Evolutionary conservation across 1,284 basidiomycete species (phyloP), one percentile per base, ranked within the genome.

Genomic region (Pascua guehoae): DNA sequence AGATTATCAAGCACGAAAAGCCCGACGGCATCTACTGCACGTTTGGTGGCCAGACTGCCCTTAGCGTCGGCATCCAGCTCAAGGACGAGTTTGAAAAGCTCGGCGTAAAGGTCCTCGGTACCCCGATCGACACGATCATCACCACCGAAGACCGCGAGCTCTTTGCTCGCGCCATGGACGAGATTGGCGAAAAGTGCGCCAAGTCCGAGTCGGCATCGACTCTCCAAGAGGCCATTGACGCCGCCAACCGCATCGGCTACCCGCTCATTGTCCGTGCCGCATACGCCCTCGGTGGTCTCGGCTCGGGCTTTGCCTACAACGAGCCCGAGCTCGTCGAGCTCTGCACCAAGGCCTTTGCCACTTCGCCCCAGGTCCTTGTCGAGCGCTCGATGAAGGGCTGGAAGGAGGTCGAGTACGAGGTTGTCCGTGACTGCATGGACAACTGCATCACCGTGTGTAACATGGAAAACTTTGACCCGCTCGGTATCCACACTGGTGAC

Each of bases 401-500:
- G 93, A 98, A 98, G 80, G 95, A 98, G 81, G 92, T 98, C 66
- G 95, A 98, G 80, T 98, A 98, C 71, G 95, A 98, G 77, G 95
- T 98, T 51, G 95, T 98, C n/a, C 84, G 95, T 58, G 95, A 98
- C 79, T 96, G 92, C 79, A 83, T 90, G 66, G 89, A 98, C 78
- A 75, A 75, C 77, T 97, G 94, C 74, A 98, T 98, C 79, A 97
- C 93, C 1, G 94, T 98, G 63, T 98, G 96, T 79, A 98, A 98
- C 81, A 98, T 98, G 95, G 94, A 98, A 91, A 98, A 98, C 81
- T 98, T 98, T 69, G 95, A 98, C 76, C 95, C 96, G 41, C 84
- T 98, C 41, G 96, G 95, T 64, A 97, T 97, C 69, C 96, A 98
- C 75, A 98, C 95, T 0, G 95, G 96, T 63, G 95, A 98, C 77